phyloP scores from a whole-genome alignment of 108 stramenopile genomes.

The Cyclostephanos tholiformis region DNA sequence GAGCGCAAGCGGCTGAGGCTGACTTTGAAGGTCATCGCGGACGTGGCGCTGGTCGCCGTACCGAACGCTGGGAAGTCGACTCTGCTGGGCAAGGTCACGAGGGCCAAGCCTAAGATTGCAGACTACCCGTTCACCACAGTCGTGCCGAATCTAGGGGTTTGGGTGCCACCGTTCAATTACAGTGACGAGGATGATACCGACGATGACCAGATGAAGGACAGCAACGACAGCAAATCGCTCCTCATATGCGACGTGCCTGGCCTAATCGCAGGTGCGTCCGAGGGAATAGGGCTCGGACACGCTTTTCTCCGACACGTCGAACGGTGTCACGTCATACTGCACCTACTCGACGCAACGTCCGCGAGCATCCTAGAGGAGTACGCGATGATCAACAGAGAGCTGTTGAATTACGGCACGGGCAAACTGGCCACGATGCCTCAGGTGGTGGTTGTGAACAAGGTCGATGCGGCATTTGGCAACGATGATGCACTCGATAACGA shows the following conservation, averaged over 20 bases:
- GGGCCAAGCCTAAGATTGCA: slow-evolving; percentile 97
- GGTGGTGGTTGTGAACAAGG: slow-evolving; percentile 94
- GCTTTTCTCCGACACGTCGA: slow-evolving; percentile 93
- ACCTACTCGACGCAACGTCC: slow-evolving; percentile 92
- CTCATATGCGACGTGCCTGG: slow-evolving; percentile 95
- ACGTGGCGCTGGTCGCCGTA: slow-evolving; percentile 95
- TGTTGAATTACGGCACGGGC: slow-evolving; percentile 88
- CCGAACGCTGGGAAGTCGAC: slow-evolving; percentile 98
- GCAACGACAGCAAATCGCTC: slow-evolving; percentile 73
- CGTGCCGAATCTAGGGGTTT: slow-evolving; percentile 95
- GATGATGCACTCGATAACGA: slow-evolving; percentile 7
- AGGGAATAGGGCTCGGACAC: slow-evolving; percentile 89
- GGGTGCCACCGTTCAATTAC: slow-evolving; percentile 58
- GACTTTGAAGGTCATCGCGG: slow-evolving; percentile 95
- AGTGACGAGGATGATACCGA: slow-evolving; percentile 27
- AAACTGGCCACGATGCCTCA: slow-evolving; percentile 92
- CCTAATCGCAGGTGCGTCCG: slow-evolving; percentile 86
- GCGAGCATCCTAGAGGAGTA: slow-evolving; percentile 89
- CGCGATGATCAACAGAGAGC: slow-evolving; percentile 92
- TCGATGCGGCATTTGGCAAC: slow-evolving; percentile 72
- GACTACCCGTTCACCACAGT: slow-evolving; percentile 97
- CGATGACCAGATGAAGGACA: slow-evolving; percentile 46
- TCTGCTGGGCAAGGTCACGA: slow-evolving; percentile 83
- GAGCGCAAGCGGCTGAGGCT: slow-evolving; percentile 80
- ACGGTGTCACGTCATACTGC: slow-evolving; percentile 94